Conservation (phyloP, 805 yeast species). For the Cyberlindnera xylosilytica region DNA sequence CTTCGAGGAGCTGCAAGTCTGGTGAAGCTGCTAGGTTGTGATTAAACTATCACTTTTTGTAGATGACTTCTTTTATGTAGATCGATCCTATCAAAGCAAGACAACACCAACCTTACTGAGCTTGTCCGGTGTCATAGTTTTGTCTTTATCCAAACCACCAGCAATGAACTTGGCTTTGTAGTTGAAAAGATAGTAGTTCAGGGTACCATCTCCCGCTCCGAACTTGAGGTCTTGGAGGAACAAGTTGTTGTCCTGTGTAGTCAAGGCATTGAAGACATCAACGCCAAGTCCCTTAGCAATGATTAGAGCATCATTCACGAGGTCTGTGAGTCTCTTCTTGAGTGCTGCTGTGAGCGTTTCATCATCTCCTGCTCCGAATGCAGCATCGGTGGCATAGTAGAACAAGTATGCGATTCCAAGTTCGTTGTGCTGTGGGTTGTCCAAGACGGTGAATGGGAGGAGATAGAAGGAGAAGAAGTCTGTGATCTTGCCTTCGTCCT, state of each 20-base stretch:
- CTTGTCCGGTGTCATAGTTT: slow-evolving; percentile 47
- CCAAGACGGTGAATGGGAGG: slow-evolving; percentile 80
- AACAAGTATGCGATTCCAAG: slow-evolving; percentile 85
- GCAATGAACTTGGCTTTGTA: slow-evolving; percentile 75
- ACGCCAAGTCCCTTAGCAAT: slow-evolving; percentile 63
- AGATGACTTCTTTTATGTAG: too few relatives aligned
- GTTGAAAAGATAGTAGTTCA: slow-evolving; percentile 90
- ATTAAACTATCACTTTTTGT: too few relatives aligned
- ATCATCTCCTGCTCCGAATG: slow-evolving; percentile 34
- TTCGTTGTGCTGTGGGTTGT: slow-evolving; percentile 57
- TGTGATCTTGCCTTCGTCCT: slow-evolving; percentile 56
- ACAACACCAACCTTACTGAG: slow-evolving; percentile 90
- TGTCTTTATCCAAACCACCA: slow-evolving; percentile 71
- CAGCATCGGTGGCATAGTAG: slow-evolving; percentile 81
- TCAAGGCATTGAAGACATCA: slow-evolving; percentile 92
- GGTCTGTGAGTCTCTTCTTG: slow-evolving; percentile 53
- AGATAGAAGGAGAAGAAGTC: slow-evolving; percentile 90
- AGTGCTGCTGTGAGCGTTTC: slow-evolving; percentile 41
- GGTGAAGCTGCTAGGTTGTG: slow-evolving; percentile 34
- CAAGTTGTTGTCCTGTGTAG: slow-evolving; percentile 84
- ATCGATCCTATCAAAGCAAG: slow-evolving; percentile 49
- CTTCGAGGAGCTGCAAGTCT: slow-evolving; percentile 70
- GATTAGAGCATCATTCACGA: slow-evolving; percentile 74
- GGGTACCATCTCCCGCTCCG: slow-evolving; percentile 89
- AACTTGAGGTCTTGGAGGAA: slow-evolving; percentile 82